These are phyloP conservation scores for Pseudopithomyces maydicus DNA, from an alignment of 2,329 filamentous ascomycete genomes.

Conservation along the genomic window DNA sequence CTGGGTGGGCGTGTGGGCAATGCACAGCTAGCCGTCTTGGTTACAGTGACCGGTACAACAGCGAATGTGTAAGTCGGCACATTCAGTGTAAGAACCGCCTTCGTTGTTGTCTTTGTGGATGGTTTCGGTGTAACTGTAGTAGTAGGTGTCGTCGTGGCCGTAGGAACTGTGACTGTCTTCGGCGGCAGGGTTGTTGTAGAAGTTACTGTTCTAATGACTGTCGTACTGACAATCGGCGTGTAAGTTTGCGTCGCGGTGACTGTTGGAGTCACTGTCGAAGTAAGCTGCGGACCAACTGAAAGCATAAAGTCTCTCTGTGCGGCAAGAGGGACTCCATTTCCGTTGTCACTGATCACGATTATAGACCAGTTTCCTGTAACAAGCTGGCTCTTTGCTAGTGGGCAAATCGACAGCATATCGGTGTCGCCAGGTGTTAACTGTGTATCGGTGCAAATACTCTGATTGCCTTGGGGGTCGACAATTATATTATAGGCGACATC, in stretches of 20 bases:
- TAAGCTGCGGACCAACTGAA: conserved; percentile 42
- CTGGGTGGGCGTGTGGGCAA: conserved; percentile 21
- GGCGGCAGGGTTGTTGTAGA: background rate
- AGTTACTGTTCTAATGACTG: background rate
- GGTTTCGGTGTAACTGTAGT: conserved; percentile 11
- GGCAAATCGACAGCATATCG: conserved; percentile 44
- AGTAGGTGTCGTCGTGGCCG: background rate
- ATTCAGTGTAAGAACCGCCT: conserved; percentile 34
- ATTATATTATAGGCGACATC: conserved; percentile 47
- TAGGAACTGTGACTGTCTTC: background rate
- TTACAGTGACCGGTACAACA: background rate
- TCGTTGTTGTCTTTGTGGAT: conserved; percentile 20
- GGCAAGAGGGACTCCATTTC: conserved; percentile 43
- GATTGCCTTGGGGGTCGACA: conserved; percentile 45
- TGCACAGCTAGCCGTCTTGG: background rate
- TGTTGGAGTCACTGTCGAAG: conserved; percentile 24
- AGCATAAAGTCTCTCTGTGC: conserved; percentile 49
- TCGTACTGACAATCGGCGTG: conserved; percentile 18
- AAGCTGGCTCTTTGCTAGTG: conserved; percentile 43
- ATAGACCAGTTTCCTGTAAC: conserved; percentile 46
- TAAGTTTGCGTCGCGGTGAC: background rate
- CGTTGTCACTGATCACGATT: conserved; percentile 50
- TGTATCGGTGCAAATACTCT: conserved; percentile 45
- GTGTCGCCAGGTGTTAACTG: conserved; percentile 42
- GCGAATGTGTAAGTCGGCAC: conserved; percentile 9